Percentiles rank a stretch among this genome's conserved stretches.
These are phyloP conservation scores for Pseudocercospora fijiensis DNA, from an alignment of 2,329 filamentous ascomycete genomes.

Conservation along the genomic window DNA sequence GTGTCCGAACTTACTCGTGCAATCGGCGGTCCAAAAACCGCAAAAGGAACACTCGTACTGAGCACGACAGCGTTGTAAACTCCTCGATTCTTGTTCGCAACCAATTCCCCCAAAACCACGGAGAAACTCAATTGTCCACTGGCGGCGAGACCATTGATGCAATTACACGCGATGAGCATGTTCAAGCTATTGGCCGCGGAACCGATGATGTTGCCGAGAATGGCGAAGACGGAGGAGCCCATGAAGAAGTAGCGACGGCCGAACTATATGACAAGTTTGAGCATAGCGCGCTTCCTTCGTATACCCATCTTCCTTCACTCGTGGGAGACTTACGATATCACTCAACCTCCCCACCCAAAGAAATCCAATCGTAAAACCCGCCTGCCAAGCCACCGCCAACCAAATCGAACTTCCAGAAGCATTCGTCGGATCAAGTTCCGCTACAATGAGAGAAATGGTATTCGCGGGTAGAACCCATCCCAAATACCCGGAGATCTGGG, in stretches of 20 bases:
- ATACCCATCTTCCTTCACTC: too few species aligned
- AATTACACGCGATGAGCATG: slow-evolving; percentile 24
- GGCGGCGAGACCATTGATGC: slow-evolving; percentile 24
- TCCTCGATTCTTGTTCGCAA: slow-evolving; percentile 20
- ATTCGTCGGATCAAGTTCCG: slow-evolving; percentile 4
- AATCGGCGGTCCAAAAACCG: slow-evolving; percentile 23
- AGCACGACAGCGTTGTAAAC: slow-evolving; percentile 22
- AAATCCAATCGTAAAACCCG: slow-evolving; percentile 18
- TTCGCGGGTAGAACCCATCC: slow-evolving; percentile 23
- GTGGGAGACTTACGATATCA: slow-evolving; percentile 14
- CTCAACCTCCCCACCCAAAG: slow-evolving; percentile 18
- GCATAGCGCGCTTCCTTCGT: too few species aligned
- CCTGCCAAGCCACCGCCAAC: slow-evolving; percentile 18
- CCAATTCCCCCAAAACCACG: slow-evolving; percentile 23
- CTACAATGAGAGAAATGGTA: slow-evolving; percentile 20
- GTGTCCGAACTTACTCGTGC: slow-evolving; percentile 16
- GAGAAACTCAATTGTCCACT: slow-evolving; percentile 23
- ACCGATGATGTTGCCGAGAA: slow-evolving; percentile 23
- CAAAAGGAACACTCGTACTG: slow-evolving; percentile 20
- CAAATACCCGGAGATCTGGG: slow-evolving; percentile 19
- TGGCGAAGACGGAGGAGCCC: slow-evolving; percentile 15
- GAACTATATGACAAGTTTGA: too few species aligned
- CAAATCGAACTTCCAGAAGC: slow-evolving; percentile 13
- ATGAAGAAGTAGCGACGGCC: slow-evolving; percentile 23
- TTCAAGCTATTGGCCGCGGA: slow-evolving; percentile 18